These are phyloP conservation scores for Mycena metata DNA, from an alignment of 768 basidiomycete genomes.

Conservation along the genomic window DNA sequence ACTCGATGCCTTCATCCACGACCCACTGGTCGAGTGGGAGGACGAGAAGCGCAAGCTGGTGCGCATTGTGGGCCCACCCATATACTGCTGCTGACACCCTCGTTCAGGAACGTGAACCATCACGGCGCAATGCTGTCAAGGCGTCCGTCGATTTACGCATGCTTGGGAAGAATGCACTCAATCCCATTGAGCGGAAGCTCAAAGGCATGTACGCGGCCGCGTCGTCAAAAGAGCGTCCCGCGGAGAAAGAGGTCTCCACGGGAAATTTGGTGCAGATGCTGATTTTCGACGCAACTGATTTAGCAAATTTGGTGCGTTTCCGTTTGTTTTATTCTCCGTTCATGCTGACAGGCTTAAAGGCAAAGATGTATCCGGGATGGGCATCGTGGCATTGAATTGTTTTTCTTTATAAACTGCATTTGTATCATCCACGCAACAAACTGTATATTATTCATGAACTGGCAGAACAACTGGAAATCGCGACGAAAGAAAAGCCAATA, in stretches of 20 bases:
- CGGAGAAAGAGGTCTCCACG: slow-evolving; percentile 75
- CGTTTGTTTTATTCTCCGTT: background rate
- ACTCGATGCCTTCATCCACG: slow-evolving; percentile 96
- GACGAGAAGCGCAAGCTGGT: slow-evolving; percentile 81
- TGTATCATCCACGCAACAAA: too few relatives aligned
- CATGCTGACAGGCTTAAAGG: slow-evolving; percentile 58
- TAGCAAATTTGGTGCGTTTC: slow-evolving; percentile 69
- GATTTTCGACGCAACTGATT: slow-evolving; percentile 89
- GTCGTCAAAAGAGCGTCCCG: slow-evolving; percentile 57
- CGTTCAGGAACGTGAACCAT: slow-evolving; percentile 59
- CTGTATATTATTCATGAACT: too few relatives aligned
- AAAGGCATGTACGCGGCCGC: slow-evolving; percentile 74
- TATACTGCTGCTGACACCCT: background rate
- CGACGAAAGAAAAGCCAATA: too few relatives aligned
- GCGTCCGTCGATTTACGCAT: slow-evolving; percentile 68
- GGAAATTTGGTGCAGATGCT: slow-evolving; percentile 92
- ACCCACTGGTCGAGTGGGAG: slow-evolving; percentile 97
- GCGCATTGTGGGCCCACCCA: slow-evolving; percentile 29
- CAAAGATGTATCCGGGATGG: slow-evolving; percentile 94
- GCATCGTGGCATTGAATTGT: slow-evolving; percentile 76
- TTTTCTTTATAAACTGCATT: too few relatives aligned
- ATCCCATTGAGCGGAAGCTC: slow-evolving; percentile 88
- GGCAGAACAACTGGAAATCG: too few relatives aligned
- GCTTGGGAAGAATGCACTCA: slow-evolving; percentile 82
- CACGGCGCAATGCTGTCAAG: slow-evolving; percentile 60